Percentiles rank a stretch among this genome's conserved stretches.
These are phyloP conservation scores for Suillus decipiens DNA, from an alignment of 768 basidiomycete genomes.

Conservation along the genomic window DNA sequence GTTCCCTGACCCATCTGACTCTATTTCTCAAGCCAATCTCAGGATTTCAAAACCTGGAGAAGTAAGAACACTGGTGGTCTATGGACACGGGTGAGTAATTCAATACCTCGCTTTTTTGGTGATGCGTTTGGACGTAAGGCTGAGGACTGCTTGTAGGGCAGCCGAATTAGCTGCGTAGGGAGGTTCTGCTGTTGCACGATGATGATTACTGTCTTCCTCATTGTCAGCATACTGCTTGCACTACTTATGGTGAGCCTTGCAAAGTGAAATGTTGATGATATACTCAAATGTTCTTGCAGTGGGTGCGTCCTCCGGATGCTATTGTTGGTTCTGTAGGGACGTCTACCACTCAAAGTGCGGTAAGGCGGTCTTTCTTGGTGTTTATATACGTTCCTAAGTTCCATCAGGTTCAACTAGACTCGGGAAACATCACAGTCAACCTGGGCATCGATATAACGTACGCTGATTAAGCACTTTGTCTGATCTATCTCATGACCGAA, in stretches of 20 bases:
- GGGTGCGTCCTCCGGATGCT: conserved; percentile 75
- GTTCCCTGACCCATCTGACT: conserved; percentile 13
- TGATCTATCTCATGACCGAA: conserved; percentile 10
- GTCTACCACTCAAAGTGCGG: conserved; percentile 45
- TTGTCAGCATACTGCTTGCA: conserved; percentile 65
- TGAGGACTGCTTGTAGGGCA: conserved; percentile 45
- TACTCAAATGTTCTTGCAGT: conserved; percentile 43
- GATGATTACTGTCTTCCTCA: conserved; percentile 61
- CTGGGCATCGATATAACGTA: conserved; percentile 70
- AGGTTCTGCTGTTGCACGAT: conserved; percentile 78
- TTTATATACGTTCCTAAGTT: background rate
- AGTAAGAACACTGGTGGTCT: conserved; percentile 60
- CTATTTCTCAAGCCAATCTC: conserved; percentile 18
- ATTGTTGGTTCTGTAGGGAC: conserved; percentile 50
- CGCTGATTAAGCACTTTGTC: conserved; percentile 26
- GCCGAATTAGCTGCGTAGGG: conserved; percentile 59
- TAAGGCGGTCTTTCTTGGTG: conserved; percentile 29
- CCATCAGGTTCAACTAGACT: conserved; percentile 37
- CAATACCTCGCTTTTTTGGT: background rate
- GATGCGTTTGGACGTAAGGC: background rate
- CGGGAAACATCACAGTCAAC: conserved; percentile 54
- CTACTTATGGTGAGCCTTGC: conserved; percentile 60
- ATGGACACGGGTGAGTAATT: conserved; percentile 60
- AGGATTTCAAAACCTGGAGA: conserved; percentile 51
- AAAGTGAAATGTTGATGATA: conserved; percentile 11